These are phyloP conservation scores for Acer negundo DNA, from an alignment of 345 rosid genomes.

Conservation along the genomic window DNA sequence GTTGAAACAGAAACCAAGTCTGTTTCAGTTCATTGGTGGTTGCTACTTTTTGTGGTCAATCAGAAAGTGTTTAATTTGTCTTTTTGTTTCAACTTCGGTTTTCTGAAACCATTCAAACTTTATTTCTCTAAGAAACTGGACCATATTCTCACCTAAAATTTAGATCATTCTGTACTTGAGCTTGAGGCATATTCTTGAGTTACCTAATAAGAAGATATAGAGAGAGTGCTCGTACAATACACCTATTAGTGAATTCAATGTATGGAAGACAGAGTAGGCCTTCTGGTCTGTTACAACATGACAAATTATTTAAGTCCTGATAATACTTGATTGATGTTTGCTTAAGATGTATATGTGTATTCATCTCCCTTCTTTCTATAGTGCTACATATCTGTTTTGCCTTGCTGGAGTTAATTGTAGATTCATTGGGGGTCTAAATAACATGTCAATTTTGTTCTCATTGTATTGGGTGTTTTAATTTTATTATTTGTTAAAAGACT, in stretches of 20 bases:
- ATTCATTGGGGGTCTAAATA: background rate
- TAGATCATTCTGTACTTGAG: background rate
- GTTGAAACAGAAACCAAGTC: background rate
- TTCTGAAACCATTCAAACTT: background rate
- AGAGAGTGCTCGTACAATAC: background rate
- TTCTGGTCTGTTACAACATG: background rate
- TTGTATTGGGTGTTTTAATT: background rate
- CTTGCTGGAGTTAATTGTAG: background rate
- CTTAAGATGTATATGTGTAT: background rate
- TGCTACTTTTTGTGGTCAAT: background rate
- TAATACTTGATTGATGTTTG: background rate
- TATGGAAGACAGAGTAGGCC: background rate
- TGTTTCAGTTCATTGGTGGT: background rate
- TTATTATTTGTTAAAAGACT: background rate
- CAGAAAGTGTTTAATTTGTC: background rate
- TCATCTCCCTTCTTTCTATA: background rate
- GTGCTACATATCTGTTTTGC: background rate
- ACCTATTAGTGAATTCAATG: background rate
- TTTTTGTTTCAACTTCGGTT: background rate
- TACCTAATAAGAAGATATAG: background rate
- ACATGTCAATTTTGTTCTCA: background rate
- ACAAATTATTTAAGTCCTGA: background rate
- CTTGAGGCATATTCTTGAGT: background rate
- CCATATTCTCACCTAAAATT: background rate
- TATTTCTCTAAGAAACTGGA: background rate